Conservation (phyloP, 164 flowering plant species). For the Vitis vinifera region DNA sequence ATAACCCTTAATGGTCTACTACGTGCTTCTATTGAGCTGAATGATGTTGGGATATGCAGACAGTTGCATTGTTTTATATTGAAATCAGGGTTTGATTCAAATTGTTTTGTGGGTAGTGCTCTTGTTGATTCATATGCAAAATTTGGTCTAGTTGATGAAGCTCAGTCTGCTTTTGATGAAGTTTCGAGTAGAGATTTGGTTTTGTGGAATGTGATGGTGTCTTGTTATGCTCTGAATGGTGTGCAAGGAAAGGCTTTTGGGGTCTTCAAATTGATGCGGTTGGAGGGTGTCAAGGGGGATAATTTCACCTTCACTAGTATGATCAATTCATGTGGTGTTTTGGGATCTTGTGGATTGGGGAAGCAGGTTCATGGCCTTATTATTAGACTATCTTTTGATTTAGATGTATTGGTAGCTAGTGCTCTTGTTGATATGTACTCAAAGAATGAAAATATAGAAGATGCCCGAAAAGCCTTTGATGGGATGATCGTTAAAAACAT, state of each 20-base stretch:
- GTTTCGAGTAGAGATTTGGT: slow-evolving; percentile 46
- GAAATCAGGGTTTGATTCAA: slow-evolving; percentile 36
- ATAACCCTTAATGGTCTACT: slow-evolving; percentile 49
- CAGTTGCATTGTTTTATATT: slow-evolving; percentile 48
- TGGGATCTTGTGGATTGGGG: slow-evolving; percentile 31
- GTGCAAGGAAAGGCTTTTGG: slow-evolving; percentile 36
- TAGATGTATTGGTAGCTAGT: slow-evolving; percentile 52
- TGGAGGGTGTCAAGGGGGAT: slow-evolving; percentile 43
- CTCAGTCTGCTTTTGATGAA: slow-evolving; percentile 44
- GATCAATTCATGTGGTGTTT: slow-evolving; percentile 36
- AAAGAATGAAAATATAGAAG: slow-evolving; percentile 36
- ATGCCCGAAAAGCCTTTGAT: slow-evolving; percentile 59
- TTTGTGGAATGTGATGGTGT: slow-evolving; percentile 68
- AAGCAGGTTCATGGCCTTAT: slow-evolving; percentile 54
- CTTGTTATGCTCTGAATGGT: slow-evolving; percentile 49
- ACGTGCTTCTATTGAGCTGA: slow-evolving; percentile 27
- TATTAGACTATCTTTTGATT: slow-evolving; percentile 35
- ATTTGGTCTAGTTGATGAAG: slow-evolving; percentile 43
- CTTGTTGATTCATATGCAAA: slow-evolving; percentile 59
- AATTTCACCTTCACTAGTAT: slow-evolving; percentile 55
- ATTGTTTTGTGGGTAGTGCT: slow-evolving; percentile 42
- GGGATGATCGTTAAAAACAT: slow-evolving; percentile 42
- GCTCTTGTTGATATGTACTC: slow-evolving; percentile 67
- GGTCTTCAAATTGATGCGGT: slow-evolving; percentile 42
- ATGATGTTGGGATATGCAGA: slow-evolving; percentile 33